Evolutionary conservation across 805 yeast species (phyloP).

Genomic region (Candida tallmaniae): DNA sequence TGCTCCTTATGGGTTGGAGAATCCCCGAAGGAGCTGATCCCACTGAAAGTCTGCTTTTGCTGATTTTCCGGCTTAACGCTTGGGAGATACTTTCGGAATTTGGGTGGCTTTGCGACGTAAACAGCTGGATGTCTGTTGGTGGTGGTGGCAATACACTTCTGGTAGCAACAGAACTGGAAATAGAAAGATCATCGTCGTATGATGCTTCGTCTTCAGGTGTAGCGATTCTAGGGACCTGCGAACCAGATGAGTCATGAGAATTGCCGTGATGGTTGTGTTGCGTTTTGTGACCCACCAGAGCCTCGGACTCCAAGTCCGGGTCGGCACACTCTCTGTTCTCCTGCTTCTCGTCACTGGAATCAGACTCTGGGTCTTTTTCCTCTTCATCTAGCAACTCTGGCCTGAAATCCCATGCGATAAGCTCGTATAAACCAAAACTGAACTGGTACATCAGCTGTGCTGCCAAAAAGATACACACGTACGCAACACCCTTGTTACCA

Average conservation of each 20-base stretch:
- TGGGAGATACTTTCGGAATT: conserved; percentile 1
- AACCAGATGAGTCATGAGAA: background rate
- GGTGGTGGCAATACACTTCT: background rate
- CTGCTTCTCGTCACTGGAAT: background rate
- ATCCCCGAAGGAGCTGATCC: background rate
- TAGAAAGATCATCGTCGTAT: conserved; percentile 7
- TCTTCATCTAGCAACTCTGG: conserved; percentile 22
- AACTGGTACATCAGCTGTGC: conserved; percentile 65
- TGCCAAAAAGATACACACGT: conserved; percentile 71
- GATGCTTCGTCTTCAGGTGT: conserved; percentile 1
- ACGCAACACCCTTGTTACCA: conserved; percentile 76
- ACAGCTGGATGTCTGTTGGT: conserved; percentile 5
- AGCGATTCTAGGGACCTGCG: background rate
- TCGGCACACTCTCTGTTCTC: background rate
- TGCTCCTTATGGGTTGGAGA: conserved; percentile 7
- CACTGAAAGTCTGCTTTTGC: conserved; percentile 5
- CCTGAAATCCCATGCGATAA: conserved; percentile 68
- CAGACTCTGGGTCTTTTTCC: conserved; percentile 3
- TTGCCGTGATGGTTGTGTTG: background rate
- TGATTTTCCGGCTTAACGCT: conserved; percentile 1
- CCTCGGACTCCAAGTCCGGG: background rate
- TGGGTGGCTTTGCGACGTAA: background rate
- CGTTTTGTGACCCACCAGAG: too few species aligned
- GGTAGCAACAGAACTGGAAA: conserved; percentile 10
- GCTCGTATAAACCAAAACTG: conserved; percentile 68